Base-by-base conservation (phyloP, 257 asterid species). In the Solanum etuberosum region DNA sequence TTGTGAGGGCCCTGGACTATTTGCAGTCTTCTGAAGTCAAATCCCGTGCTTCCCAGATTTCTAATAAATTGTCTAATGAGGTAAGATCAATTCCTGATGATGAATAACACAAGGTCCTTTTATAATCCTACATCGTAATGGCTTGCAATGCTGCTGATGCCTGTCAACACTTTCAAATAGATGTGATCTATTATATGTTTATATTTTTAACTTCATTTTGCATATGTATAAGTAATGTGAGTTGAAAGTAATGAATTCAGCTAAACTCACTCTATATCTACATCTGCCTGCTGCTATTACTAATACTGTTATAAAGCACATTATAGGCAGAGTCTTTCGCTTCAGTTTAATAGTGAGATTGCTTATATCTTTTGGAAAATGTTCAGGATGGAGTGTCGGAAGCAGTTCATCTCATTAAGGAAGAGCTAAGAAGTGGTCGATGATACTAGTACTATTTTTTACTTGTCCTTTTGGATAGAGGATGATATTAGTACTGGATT, bases 341-440 rank as follows among this genome's bases (percentile, higher is more conserved):
- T 48, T 57, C 78, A 7, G 84, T 54, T 40, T 37, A 35, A 43
- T 7, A 48, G 25, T 71, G 46, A 46, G 35, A 86, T 43, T 63
- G 68, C 20, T 88, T 68, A 86, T 31, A 68, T 77, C 34, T 31
- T 77, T 32, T 83, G 87, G 82, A 32, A 85, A 84, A 85, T 89
- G 73, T 88, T 21, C 90, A 95, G 99, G 98, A 95, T 90, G 99
- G 99, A 70, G 94, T 96, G 51, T 90, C 95, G 21, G 91, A 90
- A 92, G 98, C 99, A 76, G 87, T 94, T 88, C 91, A 84, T 89
- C 87, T 93, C 61, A 82, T 96, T 42, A 93, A 93, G 89, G 94
- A 95, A 83, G 96, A 93, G 88, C 88, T 94, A 25, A 42, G 89
- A 48, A 48, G 43, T 80, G 9, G 85, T 46, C 29, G 65, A 80